Evolutionary conservation across 2,329 filamentous ascomycete genomes (phyloP), one percentile per base, ranked within the genome.

Genomic region (Thelonectria rubi): DNA sequence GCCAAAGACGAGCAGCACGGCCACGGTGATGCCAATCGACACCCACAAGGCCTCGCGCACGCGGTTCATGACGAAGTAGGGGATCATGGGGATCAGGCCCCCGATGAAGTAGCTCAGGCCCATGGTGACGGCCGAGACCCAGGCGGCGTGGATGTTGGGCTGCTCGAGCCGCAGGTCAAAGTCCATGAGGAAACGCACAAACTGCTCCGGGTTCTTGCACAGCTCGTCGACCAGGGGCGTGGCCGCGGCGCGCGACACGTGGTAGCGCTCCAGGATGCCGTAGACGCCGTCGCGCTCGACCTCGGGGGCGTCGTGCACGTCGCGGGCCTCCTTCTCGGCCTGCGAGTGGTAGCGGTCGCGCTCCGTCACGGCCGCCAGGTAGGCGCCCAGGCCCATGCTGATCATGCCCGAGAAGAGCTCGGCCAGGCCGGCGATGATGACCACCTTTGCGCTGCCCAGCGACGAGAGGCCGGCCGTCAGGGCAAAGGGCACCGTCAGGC

Each of bases 401-500:
- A 93, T 92, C 67, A 88, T 87, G 17, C 91, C 91, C 0, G 89
- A 88, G 72, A 91, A 90, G 50, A 93, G 82, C 79, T 93, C 91
- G 5, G 91, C 91, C 30, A 92, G 80, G 7, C 91, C 91, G 53
- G 88, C 91, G 65, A 90, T 86, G 60, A 94, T 86, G 65, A 91
- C 88, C 4, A 90, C 84, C 50, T 82, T 84, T 32, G 87, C 88
- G 72, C 86, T 82, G n/a, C 88, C 88, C 47, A 91, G 79, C 52
- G 83, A 84, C 2, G 86, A 88, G 2, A 94, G 81, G 14, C 91
- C 91, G 0, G 91, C 91, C 0, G 90, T 93, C 39, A 94, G 80
- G 15, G 91, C 91, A 68, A 94, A 94, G 0, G 91, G 91, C 0
- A 94, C 91, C 0, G 91, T 94, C 68, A 94, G 82, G 15, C 91